Base-by-base conservation (phyloP, 768 basidiomycete genomes). In the Naganishia kalamii region DNA sequence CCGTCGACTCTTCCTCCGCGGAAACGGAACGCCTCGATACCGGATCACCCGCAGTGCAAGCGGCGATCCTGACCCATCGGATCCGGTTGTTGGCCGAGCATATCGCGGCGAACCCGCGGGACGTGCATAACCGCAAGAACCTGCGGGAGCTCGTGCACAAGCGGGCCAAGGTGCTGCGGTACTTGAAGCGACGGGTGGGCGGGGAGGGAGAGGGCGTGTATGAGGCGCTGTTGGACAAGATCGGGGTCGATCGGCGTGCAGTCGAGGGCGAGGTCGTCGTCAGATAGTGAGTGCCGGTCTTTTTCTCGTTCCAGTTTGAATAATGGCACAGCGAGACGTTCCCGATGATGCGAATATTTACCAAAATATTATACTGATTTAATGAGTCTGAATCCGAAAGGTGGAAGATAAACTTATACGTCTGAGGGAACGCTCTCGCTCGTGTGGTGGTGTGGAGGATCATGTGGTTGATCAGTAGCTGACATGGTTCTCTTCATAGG, bases 251-350 rank as follows among this genome's bases (percentile, higher is more conserved):
- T 69, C 82, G 84, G 33, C 82, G 82, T 67, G 86, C 87, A 40
- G 90, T 98, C 1, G 92, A 96, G 77, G 93, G 92, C 44, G 92
- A 97, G 75, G 80, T 97, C 40, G 83, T 90, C 61, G 83, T 93
- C 30, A 32, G 65, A 37, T 64, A 46, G 46, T 37, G 4, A 25
- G 21, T 40, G 17, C 25, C 61, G 17, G 29, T 11, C 19, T 27
- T 25, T 27, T 30, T 29, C 2, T 40, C 4, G 27, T 32, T 46
- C 46, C 25, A 6, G 47, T 21, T 19, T 40, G 21, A 30, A 61
- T 17, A 23, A 2, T 15, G 8, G 19, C 43, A 44, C 43, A 19
- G 41, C 33, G 35, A 11, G 27, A 3, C 6, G 8, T 35, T 49
- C 63, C 63, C 63, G 2, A 44, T 64, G 63, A 64, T 64, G 63